A percentile compares a stretch with the other conserved stretches of the same genome.
These are phyloP conservation scores for Fusarium musae DNA, from an alignment of 2,329 filamentous ascomycete genomes.

Conservation along the genomic window DNA sequence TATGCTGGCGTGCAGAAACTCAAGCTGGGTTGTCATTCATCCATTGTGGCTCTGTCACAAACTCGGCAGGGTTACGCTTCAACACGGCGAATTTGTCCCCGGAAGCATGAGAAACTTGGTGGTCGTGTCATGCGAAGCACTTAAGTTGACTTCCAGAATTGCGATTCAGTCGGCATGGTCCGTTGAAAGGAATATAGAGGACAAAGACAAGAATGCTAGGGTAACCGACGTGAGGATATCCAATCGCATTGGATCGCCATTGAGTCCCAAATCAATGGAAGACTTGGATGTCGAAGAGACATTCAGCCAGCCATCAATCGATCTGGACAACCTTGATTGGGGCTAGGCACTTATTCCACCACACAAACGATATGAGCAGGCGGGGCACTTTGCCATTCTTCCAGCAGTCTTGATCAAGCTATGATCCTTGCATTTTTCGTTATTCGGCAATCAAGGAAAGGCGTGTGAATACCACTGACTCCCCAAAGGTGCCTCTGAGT, in stretches of 20 bases:
- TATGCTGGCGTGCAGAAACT: constrained; percentile 32
- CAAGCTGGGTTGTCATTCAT: constrained; percentile 32
- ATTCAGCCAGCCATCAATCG: constrained; percentile 28
- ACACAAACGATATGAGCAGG: constrained; percentile 10
- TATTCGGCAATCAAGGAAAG: constrained; percentile 18
- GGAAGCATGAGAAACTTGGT: constrained; percentile 17
- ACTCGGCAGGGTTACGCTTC: constrained; percentile 26
- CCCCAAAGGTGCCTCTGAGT: constrained; percentile 2
- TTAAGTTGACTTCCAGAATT: constrained; percentile 7
- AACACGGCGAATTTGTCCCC: constrained; percentile 30
- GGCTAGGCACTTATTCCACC: constrained; percentile 24
- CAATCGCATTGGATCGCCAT: neutral
- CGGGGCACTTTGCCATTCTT: constrained; percentile 26
- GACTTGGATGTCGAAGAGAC: neutral
- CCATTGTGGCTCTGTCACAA: constrained; percentile 30
- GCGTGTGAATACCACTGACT: neutral
- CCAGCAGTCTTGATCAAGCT: neutral
- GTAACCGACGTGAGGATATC: neutral
- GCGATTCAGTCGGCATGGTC: neutral
- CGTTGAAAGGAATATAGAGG: neutral
- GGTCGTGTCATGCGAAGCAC: constrained; percentile 24
- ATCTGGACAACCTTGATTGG: neutral
- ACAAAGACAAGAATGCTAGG: neutral
- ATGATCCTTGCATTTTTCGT: constrained; percentile 23
- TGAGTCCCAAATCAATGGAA: neutral